phyloP scores from a whole-genome alignment of 2,329 filamentous ascomycete species.

The Lojkania enalia region DNA sequence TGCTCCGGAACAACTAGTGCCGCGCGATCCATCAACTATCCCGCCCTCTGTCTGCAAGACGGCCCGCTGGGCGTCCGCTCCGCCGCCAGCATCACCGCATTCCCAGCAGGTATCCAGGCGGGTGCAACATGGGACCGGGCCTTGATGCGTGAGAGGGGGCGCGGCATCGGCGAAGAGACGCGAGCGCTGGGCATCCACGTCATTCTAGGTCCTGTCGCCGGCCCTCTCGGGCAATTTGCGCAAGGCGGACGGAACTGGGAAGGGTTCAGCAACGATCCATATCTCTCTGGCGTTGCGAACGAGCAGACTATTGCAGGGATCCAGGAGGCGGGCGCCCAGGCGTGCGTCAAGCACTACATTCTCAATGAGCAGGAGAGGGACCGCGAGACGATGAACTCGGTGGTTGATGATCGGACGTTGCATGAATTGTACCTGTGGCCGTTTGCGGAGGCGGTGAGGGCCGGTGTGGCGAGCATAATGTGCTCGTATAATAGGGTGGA shows the following conservation, averaged over 20 bases:
- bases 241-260: conserved; percentile 51
- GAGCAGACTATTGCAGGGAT: conserved; percentile 45
- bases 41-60: conserved; percentile 49
- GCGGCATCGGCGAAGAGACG: conserved; percentile 44
- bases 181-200: conserved; percentile 46
- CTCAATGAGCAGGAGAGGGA: conserved; percentile 64
- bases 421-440: conserved; percentile 70
- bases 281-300: conserved; percentile 48
- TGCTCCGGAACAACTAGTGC: too few species aligned
- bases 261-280: conserved; percentile 49
- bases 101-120: conserved; percentile 44
- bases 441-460: conserved; percentile 63
- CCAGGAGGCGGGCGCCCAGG: conserved; percentile 49
- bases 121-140: conserved; percentile 48
- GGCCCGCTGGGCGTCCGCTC: conserved; percentile 42
- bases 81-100: conserved; percentile 43
- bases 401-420: conserved; percentile 66
- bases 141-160: conserved; percentile 43
- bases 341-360: conserved; percentile 58
- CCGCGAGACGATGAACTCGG: conserved; percentile 61
- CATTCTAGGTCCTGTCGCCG: conserved; percentile 55
- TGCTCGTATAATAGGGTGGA: conserved; percentile 53
- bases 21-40: too few species aligned
- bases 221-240: conserved; percentile 49
- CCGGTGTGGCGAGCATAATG: conserved; percentile 64